Evolutionary conservation across 2,329 filamentous ascomycete species (phyloP).

Genomic region (Colletotrichum lini): DNA sequence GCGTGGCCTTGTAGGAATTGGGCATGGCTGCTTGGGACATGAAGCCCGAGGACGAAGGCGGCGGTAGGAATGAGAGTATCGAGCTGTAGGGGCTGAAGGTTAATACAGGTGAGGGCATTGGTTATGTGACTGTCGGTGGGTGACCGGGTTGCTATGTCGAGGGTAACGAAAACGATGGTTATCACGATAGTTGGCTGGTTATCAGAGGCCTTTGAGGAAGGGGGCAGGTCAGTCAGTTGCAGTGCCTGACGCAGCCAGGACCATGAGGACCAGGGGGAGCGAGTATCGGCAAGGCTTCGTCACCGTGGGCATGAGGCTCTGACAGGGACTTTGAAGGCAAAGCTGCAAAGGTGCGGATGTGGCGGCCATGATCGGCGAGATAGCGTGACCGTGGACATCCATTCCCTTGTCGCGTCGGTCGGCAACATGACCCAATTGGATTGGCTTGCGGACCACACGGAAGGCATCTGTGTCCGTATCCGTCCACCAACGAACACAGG

Average conservation of each 20-base stretch:
- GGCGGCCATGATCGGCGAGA: neutral
- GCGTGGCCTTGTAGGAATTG: constrained; percentile 3
- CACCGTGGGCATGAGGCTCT: constrained; percentile 29
- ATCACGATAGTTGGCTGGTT: no score
- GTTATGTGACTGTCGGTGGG: no score
- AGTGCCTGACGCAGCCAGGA: neutral
- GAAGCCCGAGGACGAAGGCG: constrained; percentile 7
- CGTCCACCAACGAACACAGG: no score
- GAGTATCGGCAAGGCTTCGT: constrained; percentile 17
- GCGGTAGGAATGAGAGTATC: constrained; percentile 12
- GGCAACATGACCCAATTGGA: constrained; percentile 18
- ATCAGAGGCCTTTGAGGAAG: no score
- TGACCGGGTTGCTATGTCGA: no score
- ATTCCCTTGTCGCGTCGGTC: constrained; percentile 21
- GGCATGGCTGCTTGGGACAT: constrained; percentile 5
- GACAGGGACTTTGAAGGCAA: neutral
- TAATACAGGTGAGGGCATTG: no score
- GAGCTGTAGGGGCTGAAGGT: constrained; percentile 1
- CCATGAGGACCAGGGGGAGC: constrained; percentile 1
- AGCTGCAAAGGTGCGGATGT: neutral
- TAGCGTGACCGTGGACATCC: neutral
- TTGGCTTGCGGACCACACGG: neutral
- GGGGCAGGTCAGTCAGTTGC: no score
- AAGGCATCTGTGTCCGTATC: no score
- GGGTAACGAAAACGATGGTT: no score